Conservation (phyloP, 1,139 yeast species). For the Yamadazyma songkhlaensis region DNA sequence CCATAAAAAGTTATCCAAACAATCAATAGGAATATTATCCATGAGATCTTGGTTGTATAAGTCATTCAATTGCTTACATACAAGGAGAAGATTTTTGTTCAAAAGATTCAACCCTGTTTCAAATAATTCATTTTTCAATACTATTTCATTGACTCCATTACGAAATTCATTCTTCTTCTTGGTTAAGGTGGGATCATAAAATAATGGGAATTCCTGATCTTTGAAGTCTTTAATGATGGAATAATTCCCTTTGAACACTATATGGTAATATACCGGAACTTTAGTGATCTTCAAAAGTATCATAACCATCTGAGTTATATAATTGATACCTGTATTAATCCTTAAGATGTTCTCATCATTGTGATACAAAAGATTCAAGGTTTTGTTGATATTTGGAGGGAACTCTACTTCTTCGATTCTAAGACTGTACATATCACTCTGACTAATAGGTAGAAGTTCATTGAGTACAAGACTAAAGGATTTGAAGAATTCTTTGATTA, state of each 20-base stretch:
- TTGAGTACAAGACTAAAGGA: conserved; percentile 18
- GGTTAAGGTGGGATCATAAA: conserved; percentile 23
- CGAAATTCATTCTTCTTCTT: conserved; percentile 15
- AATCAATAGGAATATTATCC: conserved; percentile 35
- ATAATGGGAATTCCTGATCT: conserved; percentile 19
- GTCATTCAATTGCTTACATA: conserved; percentile 24
- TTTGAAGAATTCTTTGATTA: conserved; percentile 19
- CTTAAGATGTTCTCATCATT: conserved; percentile 18
- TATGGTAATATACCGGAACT: conserved; percentile 26
- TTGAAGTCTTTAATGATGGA: conserved; percentile 27
- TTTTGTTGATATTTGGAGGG: conserved; percentile 30
- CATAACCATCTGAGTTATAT: conserved; percentile 26
- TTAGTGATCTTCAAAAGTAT: conserved; percentile 25
- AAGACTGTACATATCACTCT: conserved; percentile 23
- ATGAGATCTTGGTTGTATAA: conserved; percentile 11
- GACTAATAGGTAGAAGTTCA: conserved; percentile 28
- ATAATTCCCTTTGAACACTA: conserved; percentile 22
- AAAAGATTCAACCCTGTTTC: conserved; percentile 35
- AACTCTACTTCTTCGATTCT: conserved; percentile 36
- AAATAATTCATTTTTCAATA: conserved; percentile 25
- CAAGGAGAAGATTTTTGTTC: conserved; percentile 28
- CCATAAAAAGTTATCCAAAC: conserved; percentile 44
- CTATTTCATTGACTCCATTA: conserved; percentile 10
- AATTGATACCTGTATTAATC: conserved; percentile 33
- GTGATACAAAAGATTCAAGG: conserved; percentile 31